Conservation (phyloP, 148 eudicot species). For the Beta vulgaris region DNA sequence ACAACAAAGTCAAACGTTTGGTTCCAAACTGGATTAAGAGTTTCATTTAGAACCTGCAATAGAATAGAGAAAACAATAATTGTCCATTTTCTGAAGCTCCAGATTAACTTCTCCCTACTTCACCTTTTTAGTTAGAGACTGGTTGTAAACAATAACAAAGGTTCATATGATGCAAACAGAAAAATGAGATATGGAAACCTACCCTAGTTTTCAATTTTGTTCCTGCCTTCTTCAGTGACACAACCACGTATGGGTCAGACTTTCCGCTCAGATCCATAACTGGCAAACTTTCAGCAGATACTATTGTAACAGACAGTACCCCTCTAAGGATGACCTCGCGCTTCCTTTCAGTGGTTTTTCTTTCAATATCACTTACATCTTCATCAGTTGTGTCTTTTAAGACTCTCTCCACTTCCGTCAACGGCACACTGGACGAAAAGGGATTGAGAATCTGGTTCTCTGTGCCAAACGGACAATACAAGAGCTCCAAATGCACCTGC, state of each 20-base stretch:
- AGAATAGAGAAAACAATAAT: slow-evolving; percentile 1
- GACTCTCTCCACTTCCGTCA: slow-evolving; percentile 68
- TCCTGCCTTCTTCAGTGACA: slow-evolving; percentile 59
- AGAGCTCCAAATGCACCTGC: slow-evolving; percentile 83
- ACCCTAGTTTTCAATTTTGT: slow-evolving; percentile 79
- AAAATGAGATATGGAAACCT: slow-evolving; percentile 23
- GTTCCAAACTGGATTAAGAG: slow-evolving; percentile 87
- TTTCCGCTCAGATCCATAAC: slow-evolving; percentile 71
- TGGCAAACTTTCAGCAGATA: slow-evolving; percentile 72
- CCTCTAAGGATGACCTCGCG: slow-evolving; percentile 69
- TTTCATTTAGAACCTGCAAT: slow-evolving; percentile 68
- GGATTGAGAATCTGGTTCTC: slow-evolving; percentile 55
- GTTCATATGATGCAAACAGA: background rate
- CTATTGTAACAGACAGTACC: slow-evolving; percentile 76
- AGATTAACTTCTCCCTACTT: background rate
- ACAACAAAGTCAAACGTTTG: slow-evolving; percentile 88
- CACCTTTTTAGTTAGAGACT: background rate
- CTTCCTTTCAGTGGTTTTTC: slow-evolving; percentile 41
- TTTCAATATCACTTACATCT: slow-evolving; percentile 37
- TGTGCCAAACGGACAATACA: slow-evolving; percentile 68
- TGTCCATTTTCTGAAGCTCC: background rate
- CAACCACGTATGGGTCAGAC: slow-evolving; percentile 78
- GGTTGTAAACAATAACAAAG: background rate
- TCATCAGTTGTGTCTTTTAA: slow-evolving; percentile 48
- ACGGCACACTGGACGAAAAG: slow-evolving; percentile 39